These are phyloP conservation scores for Cyathus striatus DNA, from an alignment of 768 basidiomycete species.

Conservation along the genomic window DNA sequence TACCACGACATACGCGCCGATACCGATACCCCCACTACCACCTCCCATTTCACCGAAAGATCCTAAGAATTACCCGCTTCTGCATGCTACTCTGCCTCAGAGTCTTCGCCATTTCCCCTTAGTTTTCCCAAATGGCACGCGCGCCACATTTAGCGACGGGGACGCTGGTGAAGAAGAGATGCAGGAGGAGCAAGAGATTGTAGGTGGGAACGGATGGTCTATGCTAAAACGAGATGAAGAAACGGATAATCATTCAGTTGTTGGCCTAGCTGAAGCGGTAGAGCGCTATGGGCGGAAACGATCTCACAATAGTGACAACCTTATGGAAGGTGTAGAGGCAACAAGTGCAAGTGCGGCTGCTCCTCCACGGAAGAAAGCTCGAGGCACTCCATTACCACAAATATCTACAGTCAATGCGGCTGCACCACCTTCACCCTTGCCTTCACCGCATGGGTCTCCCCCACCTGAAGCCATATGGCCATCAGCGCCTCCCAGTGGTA, in stretches of 20 bases:
- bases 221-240: conserved; percentile 68
- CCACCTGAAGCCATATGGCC: conserved; percentile 74
- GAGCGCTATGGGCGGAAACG: conserved; percentile 87
- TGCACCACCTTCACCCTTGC: conserved; percentile 79
- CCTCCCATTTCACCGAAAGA: conserved; percentile 69
- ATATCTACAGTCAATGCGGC: conserved; percentile 66
- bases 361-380: conserved; percentile 75
- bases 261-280: conserved; percentile 74
- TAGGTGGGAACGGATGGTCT: conserved; percentile 67
- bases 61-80: conserved; percentile 73
- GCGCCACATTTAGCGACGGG: conserved; percentile 75
- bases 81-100: conserved; percentile 69
- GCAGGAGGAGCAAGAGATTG: conserved; percentile 66
- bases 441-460: conserved; percentile 83
- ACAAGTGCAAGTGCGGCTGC: conserved; percentile 41
- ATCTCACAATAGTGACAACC: conserved; percentile 53
- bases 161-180: conserved; percentile 59
- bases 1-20: conserved; percentile 87
- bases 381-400: conserved; percentile 52
- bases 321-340: conserved; percentile 46
- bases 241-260: conserved; percentile 39
- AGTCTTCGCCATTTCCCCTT: conserved; percentile 73
- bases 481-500: conserved; percentile 75
- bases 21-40: conserved; percentile 71
- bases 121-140: conserved; percentile 75